phyloP scores from a whole-genome alignment of 2,329 filamentous ascomycete genomes.

The Diplodia sapinea region DNA sequence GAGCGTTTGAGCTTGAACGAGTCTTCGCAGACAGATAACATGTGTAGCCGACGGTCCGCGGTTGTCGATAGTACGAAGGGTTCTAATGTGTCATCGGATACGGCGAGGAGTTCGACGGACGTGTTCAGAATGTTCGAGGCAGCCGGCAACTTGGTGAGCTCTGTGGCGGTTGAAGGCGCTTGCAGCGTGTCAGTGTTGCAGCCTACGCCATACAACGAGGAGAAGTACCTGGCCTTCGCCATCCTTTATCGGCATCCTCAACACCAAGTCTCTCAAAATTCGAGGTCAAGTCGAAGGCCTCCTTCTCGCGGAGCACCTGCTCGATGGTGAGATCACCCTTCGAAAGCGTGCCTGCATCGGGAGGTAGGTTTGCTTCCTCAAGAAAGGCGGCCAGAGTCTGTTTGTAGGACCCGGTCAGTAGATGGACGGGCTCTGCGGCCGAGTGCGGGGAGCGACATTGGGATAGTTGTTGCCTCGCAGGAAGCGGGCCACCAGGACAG shows the following conservation, averaged over 20 bases:
- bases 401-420: conserved; percentile 21
- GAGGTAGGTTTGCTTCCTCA: conserved; percentile 60
- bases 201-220: neutral
- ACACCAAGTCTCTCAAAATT: conserved; percentile 62
- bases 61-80: conserved; percentile 45
- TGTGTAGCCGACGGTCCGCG: conserved; percentile 53
- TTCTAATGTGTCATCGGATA: conserved; percentile 32
- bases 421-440: conserved; percentile 5
- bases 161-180: conserved; percentile 55
- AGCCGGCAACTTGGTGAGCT: conserved; percentile 53
- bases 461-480: conserved; percentile 49
- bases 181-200: conserved; percentile 28
- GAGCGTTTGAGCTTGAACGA: conserved; percentile 46
- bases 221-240: conserved; percentile 55
- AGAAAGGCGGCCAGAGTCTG: conserved; percentile 65
- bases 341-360: conserved; percentile 53
- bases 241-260: conserved; percentile 51
- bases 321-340: conserved; percentile 62
- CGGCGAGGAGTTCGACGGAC: conserved; percentile 50
- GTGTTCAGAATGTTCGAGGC: conserved; percentile 61
- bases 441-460: conserved; percentile 41
- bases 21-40: conserved; percentile 45
- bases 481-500: conserved; percentile 51
- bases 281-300: conserved; percentile 60
- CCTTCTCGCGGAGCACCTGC: conserved; percentile 66